A percentile compares a stretch with the other conserved stretches of the same genome.
Evolutionary conservation across 805 yeast genomes (phyloP).

Genomic region (Pichia ethanolica): DNA sequence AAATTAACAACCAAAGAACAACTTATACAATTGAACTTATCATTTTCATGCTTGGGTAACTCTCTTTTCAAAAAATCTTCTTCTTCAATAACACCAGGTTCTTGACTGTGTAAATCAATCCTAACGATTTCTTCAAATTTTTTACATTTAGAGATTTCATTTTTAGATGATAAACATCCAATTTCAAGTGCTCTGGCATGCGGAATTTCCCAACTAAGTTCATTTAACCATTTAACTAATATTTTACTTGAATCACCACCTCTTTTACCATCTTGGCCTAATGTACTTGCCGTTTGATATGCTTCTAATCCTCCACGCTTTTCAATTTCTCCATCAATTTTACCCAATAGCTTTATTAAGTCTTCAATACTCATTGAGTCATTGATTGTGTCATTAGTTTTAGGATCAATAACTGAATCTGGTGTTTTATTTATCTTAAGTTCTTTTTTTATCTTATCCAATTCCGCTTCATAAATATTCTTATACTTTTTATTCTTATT

Average conservation of each 20-base stretch:
- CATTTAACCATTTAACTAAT: slow-evolving; percentile 60
- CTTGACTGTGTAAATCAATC: slow-evolving; percentile 78
- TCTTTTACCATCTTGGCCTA: slow-evolving; percentile 68
- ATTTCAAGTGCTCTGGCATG: slow-evolving; percentile 59
- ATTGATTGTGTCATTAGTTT: slow-evolving; percentile 1
- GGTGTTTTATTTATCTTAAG: slow-evolving; percentile 23
- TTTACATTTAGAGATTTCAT: slow-evolving; percentile 55
- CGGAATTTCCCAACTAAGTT: slow-evolving; percentile 2
- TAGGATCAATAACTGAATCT: slow-evolving; percentile 3
- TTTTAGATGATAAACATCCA: slow-evolving; percentile 68
- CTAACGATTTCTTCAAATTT: slow-evolving; percentile 46
- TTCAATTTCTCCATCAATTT: slow-evolving; percentile 54
- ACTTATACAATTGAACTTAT: slow-evolving; percentile 59
- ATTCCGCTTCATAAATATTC: slow-evolving; percentile 9
- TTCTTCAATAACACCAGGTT: slow-evolving; percentile 51
- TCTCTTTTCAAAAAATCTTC: slow-evolving; percentile 84
- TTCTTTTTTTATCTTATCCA: slow-evolving; percentile 6
- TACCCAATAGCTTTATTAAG: slow-evolving; percentile 33
- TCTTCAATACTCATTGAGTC: slow-evolving; percentile 1
- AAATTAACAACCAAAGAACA: slow-evolving; percentile 85
- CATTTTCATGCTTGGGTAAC: slow-evolving; percentile 38
- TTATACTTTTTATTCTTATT: slow-evolving; percentile 4
- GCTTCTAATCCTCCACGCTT: slow-evolving; percentile 68
- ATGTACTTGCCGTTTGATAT: slow-evolving; percentile 79
- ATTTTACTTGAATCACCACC: slow-evolving; percentile 92